These are phyloP conservation scores for Xylaria intraflava DNA, from an alignment of 495 filamentous ascomycete genomes.

Conservation along the genomic window DNA sequence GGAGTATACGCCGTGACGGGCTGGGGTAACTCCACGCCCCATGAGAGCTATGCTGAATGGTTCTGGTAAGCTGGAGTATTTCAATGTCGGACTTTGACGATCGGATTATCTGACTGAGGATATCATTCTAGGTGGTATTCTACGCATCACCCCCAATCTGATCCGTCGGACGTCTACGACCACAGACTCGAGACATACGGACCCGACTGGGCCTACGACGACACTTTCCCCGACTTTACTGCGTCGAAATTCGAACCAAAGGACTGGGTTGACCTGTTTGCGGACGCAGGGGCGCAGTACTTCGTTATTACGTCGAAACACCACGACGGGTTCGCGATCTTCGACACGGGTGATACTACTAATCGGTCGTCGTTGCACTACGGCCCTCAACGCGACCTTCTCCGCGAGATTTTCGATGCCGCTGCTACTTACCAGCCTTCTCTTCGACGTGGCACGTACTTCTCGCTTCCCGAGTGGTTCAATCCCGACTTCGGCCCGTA, in stretches of 20 bases:
- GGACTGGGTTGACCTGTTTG: slow-evolving; percentile 52
- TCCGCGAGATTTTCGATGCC: slow-evolving; percentile 47
- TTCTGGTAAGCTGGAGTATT: slow-evolving; percentile 23
- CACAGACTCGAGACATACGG: slow-evolving; percentile 48
- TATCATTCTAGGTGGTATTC: slow-evolving; percentile 26
- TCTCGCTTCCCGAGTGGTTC: slow-evolving; percentile 52
- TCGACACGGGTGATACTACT: slow-evolving; percentile 38
- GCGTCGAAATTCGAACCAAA: slow-evolving; percentile 42
- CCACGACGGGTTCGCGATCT: slow-evolving; percentile 50
- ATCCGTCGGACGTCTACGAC: slow-evolving; percentile 34
- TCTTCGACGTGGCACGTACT: slow-evolving; percentile 46
- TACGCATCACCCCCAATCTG: slow-evolving; percentile 25
- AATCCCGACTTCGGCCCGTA: slow-evolving; percentile 46
- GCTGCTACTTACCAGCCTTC: slow-evolving; percentile 42
- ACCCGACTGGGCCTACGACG: slow-evolving; percentile 46
- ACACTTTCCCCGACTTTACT: slow-evolving; percentile 50
- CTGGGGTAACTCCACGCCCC: slow-evolving; percentile 45
- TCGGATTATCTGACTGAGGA: not conserved
- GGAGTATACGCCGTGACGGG: slow-evolving; percentile 48
- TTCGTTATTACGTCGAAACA: slow-evolving; percentile 50
- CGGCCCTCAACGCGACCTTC: slow-evolving; percentile 38
- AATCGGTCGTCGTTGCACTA: slow-evolving; percentile 41
- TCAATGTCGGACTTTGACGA: slow-evolving; percentile 1
- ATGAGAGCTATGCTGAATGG: slow-evolving; percentile 52
- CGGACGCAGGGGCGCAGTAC: slow-evolving; percentile 48